A percentile compares a stretch with the other conserved stretches of the same genome.
These are phyloP conservation scores for Ogataea ramenticola DNA, from an alignment of 805 yeast species.

Conservation along the genomic window DNA sequence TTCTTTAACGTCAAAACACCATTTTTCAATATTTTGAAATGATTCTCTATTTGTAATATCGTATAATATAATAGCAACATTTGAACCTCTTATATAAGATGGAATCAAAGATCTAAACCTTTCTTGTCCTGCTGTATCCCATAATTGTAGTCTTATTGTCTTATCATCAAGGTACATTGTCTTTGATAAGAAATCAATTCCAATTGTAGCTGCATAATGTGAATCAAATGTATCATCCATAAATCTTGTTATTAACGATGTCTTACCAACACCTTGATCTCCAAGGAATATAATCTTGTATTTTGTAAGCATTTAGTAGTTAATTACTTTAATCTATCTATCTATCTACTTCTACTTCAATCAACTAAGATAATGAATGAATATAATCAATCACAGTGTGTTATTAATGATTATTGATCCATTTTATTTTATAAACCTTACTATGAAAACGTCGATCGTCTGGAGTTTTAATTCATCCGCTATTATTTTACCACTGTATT, in stretches of 20 bases:
- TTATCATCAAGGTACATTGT: conserved; percentile 95
- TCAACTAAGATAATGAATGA: too few species aligned
- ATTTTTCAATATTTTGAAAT: conserved; percentile 75
- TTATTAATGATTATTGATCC: too few species aligned
- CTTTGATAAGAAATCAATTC: conserved; percentile 87
- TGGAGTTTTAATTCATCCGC: too few species aligned
- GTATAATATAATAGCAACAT: conserved; percentile 95
- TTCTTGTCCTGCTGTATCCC: conserved; percentile 99
- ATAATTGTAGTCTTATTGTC: conserved; percentile 86
- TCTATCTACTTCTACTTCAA: too few species aligned
- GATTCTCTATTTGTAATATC: conserved; percentile 85
- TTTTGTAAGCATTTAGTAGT: conserved; percentile 54
- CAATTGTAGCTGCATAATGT: conserved; percentile 94
- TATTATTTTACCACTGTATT: too few species aligned
- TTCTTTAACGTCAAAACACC: conserved; percentile 92
- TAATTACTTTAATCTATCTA: too few species aligned
- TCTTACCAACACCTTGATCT: conserved; percentile 97
- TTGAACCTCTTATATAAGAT: conserved; percentile 89
- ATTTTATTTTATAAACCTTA: too few species aligned
- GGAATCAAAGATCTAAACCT: conserved; percentile 92
- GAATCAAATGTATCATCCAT: conserved; percentile 98
- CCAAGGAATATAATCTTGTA: conserved; percentile 92
- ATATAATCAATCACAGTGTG: too few species aligned
- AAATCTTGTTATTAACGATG: conserved; percentile 92
- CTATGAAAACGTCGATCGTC: too few species aligned